Conservation (phyloP, 2,329 filamentous ascomycete species). For the Erysiphe neolycopersici region DNA sequence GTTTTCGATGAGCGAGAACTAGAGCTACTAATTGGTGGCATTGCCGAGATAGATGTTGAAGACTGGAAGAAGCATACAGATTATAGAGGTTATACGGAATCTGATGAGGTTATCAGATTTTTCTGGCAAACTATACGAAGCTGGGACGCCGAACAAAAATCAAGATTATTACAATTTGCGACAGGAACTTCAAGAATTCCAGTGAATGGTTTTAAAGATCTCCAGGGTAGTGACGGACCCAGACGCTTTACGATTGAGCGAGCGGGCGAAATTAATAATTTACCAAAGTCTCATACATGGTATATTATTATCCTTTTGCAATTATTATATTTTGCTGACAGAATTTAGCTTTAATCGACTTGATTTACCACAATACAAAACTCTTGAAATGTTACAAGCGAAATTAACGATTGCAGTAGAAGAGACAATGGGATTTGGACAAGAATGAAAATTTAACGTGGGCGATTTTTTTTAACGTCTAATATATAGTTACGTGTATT, state of each 20-base stretch:
- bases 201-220: slow-evolving; percentile 97
- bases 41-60: slow-evolving; percentile 97
- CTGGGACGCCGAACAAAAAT: slow-evolving; percentile 98
- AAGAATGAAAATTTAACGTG: slow-evolving; percentile 35
- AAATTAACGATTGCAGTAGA: slow-evolving; percentile 95
- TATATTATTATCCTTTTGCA: slow-evolving; percentile 21
- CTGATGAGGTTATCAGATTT: slow-evolving; percentile 87
- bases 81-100: slow-evolving; percentile 94
- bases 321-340: slow-evolving; percentile 3
- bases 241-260: slow-evolving; percentile 96
- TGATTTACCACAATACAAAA: slow-evolving; percentile 83
- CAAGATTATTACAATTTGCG: slow-evolving; percentile 80
- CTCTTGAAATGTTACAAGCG: slow-evolving; percentile 53
- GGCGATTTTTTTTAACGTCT: not conserved
- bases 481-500: not conserved
- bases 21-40: slow-evolving; percentile 88
- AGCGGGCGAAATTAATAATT: slow-evolving; percentile 64
- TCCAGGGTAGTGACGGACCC: slow-evolving; percentile 89
- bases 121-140: slow-evolving; percentile 96
- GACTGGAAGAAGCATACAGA: slow-evolving; percentile 99
- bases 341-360: slow-evolving; percentile 70
- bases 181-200: slow-evolving; percentile 95
- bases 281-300: slow-evolving; percentile 97
- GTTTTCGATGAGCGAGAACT: slow-evolving; percentile 97
- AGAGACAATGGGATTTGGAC: slow-evolving; percentile 95